Conservation (phyloP, 2,329 filamentous ascomycete species). For the Apiospora arundinis region DNA sequence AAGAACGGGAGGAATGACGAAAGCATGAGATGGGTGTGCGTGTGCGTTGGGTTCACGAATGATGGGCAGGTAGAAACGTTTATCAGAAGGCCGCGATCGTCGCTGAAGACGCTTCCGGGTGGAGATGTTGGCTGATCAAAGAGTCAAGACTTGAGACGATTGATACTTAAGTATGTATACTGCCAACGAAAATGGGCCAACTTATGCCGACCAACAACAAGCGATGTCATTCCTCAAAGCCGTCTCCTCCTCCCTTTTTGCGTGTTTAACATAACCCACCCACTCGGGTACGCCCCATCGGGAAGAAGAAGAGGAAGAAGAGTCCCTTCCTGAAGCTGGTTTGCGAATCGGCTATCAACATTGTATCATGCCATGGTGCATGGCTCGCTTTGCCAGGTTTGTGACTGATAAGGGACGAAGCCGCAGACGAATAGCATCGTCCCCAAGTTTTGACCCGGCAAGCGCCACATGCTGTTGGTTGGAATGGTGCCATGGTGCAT, state of each 20-base stretch:
- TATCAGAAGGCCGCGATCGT: slow-evolving; percentile 22
- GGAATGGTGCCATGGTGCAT: slow-evolving; percentile 9
- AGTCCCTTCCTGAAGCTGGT: neutral
- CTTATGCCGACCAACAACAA: slow-evolving; percentile 3
- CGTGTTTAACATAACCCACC: neutral
- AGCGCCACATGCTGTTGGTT: slow-evolving; percentile 20
- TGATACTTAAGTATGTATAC: neutral
- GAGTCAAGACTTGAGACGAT: slow-evolving; percentile 20
- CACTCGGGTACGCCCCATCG: neutral
- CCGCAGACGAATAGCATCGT: slow-evolving; percentile 20
- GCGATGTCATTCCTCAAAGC: slow-evolving; percentile 18
- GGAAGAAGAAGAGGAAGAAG: neutral
- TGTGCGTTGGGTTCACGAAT: neutral
- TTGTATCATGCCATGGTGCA: neutral
- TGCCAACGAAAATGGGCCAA: slow-evolving; percentile 21
- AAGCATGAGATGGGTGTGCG: neutral
- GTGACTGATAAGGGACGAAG: slow-evolving; percentile 19
- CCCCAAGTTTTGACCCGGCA: neutral
- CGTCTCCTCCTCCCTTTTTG: neutral
- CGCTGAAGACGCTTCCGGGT: slow-evolving; percentile 21
- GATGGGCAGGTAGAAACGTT: slow-evolving; percentile 19
- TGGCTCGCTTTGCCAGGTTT: neutral
- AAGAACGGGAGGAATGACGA: slow-evolving; percentile 12
- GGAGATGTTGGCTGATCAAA: slow-evolving; percentile 14
- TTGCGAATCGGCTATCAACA: neutral